Conservation (phyloP, 495 filamentous ascomycete genomes). For the Aspergillus steynii region DNA sequence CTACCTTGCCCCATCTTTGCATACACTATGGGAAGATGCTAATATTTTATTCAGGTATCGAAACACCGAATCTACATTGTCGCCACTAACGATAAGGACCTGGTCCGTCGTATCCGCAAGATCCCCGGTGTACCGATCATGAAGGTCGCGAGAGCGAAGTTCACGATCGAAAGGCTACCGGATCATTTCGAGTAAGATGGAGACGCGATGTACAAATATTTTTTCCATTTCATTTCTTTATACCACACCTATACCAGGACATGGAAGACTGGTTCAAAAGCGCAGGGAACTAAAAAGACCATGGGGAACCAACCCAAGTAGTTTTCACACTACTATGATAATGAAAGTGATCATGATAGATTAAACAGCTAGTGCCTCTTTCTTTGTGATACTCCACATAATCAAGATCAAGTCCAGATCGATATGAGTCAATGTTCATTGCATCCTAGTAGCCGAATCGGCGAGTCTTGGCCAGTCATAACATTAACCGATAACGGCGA, state of each 20-base stretch:
- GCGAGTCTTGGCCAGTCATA: neutral
- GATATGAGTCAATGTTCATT: neutral
- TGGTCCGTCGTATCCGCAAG: constrained; percentile 71
- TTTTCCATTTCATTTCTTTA: neutral
- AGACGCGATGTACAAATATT: neutral
- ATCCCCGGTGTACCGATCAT: constrained; percentile 56
- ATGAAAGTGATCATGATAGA: neutral
- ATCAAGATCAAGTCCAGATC: neutral
- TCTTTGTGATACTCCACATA: neutral
- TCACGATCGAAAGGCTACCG: constrained; percentile 88
- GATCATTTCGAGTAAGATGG: constrained; percentile 60
- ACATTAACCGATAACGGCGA: neutral
- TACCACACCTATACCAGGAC: neutral
- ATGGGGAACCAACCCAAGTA: neutral
- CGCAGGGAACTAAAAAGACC: neutral
- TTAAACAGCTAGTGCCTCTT: neutral
- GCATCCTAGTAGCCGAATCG: neutral
- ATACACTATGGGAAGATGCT: neutral
- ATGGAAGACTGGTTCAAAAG: neutral
- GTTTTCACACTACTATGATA: neutral
- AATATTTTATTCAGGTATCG: constrained; percentile 19
- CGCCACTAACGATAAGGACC: constrained; percentile 78
- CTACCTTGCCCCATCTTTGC: neutral
- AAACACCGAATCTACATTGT: constrained; percentile 84
- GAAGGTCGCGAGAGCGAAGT: constrained; percentile 79